Percentiles rank a stretch among this genome's conserved stretches.
Evolutionary conservation across 2,329 filamentous ascomycete species (phyloP).

Genomic region (Bertia moriformis): DNA sequence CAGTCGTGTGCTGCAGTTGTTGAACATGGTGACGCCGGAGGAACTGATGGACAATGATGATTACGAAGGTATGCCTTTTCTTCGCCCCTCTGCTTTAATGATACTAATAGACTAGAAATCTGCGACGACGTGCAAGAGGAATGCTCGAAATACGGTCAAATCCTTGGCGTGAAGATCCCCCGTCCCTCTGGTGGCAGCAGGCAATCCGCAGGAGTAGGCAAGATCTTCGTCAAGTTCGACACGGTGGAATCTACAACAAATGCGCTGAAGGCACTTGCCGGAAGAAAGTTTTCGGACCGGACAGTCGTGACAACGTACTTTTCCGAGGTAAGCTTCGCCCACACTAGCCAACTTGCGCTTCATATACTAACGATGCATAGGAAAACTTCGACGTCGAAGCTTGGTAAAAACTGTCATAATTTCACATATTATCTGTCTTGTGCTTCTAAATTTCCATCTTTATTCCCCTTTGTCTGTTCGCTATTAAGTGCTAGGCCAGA

Average conservation of each 20-base stretch:
- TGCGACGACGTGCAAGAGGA: slow-evolving; percentile 87
- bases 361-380: slow-evolving; percentile 26
- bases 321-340: slow-evolving; percentile 52
- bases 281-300: slow-evolving; percentile 87
- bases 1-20: slow-evolving; percentile 72
- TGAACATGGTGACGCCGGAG: slow-evolving; percentile 97
- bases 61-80: slow-evolving; percentile 62
- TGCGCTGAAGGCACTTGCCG: slow-evolving; percentile 77
- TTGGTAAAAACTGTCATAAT: too few species aligned
- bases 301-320: slow-evolving; percentile 96
- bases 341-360: background rate
- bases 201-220: slow-evolving; percentile 79
- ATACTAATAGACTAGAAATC: slow-evolving; percentile 58
- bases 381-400: slow-evolving; percentile 89
- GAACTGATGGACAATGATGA: slow-evolving; percentile 89
- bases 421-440: too few species aligned
- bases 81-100: background rate
- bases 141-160: slow-evolving; percentile 74
- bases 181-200: slow-evolving; percentile 70
- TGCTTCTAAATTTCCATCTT: too few species aligned
- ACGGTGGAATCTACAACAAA: slow-evolving; percentile 63
- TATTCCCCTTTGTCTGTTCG: too few species aligned
- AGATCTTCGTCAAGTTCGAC: slow-evolving; percentile 95
- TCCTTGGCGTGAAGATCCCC: slow-evolving; percentile 84
- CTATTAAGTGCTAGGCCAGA: too few species aligned